Percentiles rank a stretch among this genome's conserved stretches.
These are phyloP conservation scores for Takashimella tepidaria DNA, from an alignment of 1,284 basidiomycete genomes.

Conservation along the genomic window DNA sequence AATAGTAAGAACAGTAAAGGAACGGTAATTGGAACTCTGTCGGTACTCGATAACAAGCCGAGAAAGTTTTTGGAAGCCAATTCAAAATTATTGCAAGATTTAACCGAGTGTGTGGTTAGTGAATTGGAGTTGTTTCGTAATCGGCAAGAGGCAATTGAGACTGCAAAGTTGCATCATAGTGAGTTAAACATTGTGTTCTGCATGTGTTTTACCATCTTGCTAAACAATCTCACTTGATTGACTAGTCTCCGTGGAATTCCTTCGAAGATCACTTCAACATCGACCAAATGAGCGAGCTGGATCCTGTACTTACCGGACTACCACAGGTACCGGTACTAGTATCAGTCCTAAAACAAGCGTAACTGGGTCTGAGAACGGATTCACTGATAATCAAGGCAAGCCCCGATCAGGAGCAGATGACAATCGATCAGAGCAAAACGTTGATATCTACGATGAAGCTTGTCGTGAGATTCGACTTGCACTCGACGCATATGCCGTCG, in stretches of 20 bases:
- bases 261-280: slow-evolving; percentile 34
- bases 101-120: slow-evolving; percentile 27
- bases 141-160: slow-evolving; percentile 19
- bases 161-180: slow-evolving; percentile 38
- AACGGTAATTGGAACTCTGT: slow-evolving; percentile 29
- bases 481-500: slow-evolving; percentile 35
- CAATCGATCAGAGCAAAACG: slow-evolving; percentile 12
- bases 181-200: no score
- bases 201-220: no score
- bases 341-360: slow-evolving; percentile 1
- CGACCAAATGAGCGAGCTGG: slow-evolving; percentile 26
- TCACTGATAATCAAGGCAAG: no score
- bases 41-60: slow-evolving; percentile 29
- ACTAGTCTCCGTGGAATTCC: slow-evolving; percentile 40
- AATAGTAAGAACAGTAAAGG: slow-evolving; percentile 14
- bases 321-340: not conserved
- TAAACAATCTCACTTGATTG: not conserved
- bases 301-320: not conserved
- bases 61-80: slow-evolving; percentile 19
- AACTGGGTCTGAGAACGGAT: no score
- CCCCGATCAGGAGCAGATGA: slow-evolving; percentile 25
- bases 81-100: slow-evolving; percentile 19
- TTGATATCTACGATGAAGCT: slow-evolving; percentile 36
- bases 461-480: slow-evolving; percentile 35
- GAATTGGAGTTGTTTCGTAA: slow-evolving; percentile 30